Conservation (phyloP, 192 early-diverging fungal species). For the Rhizoclosmatium sp. region DNA sequence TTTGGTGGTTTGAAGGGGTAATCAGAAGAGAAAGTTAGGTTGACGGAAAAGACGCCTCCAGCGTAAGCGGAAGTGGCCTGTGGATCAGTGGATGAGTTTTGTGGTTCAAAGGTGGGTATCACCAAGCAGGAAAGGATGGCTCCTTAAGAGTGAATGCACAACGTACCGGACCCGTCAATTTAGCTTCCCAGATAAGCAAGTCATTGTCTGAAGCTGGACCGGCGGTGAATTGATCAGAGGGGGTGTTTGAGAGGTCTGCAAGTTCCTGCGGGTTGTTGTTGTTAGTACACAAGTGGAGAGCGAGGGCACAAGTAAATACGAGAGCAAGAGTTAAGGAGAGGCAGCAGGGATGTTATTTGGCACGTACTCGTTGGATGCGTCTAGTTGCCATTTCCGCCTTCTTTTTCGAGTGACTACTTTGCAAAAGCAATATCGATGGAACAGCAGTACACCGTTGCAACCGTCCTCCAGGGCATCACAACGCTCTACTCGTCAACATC, state of each 20-base stretch:
- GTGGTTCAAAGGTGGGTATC: no score
- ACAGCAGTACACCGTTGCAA: neutral
- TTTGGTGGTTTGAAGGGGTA: slow-evolving; percentile 86
- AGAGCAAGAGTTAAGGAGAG: no score
- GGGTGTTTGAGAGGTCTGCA: slow-evolving; percentile 68
- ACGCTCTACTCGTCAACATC: neutral
- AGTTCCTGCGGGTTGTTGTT: slow-evolving; percentile 56
- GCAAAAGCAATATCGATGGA: neutral
- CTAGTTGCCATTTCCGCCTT: neutral
- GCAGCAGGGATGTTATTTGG: neutral
- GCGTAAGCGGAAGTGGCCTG: slow-evolving; percentile 69
- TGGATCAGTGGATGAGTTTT: neutral
- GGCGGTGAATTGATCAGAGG: slow-evolving; percentile 61
- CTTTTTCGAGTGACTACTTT: neutral
- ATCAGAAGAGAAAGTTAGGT: slow-evolving; percentile 73
- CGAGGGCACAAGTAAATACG: neutral
- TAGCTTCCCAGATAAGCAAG: slow-evolving; percentile 73
- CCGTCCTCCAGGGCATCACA: neutral
- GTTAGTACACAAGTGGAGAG: neutral
- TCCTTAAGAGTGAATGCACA: neutral
- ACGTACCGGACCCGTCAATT: slow-evolving; percentile 66
- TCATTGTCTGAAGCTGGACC: slow-evolving; percentile 68
- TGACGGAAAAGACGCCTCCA: slow-evolving; percentile 75
- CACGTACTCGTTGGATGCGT: neutral
- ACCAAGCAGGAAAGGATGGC: neutral